A percentile compares a stretch with the other conserved stretches of the same genome.
Conservation (phyloP, 768 basidiomycete species). For the Tephrocybe rancida region DNA sequence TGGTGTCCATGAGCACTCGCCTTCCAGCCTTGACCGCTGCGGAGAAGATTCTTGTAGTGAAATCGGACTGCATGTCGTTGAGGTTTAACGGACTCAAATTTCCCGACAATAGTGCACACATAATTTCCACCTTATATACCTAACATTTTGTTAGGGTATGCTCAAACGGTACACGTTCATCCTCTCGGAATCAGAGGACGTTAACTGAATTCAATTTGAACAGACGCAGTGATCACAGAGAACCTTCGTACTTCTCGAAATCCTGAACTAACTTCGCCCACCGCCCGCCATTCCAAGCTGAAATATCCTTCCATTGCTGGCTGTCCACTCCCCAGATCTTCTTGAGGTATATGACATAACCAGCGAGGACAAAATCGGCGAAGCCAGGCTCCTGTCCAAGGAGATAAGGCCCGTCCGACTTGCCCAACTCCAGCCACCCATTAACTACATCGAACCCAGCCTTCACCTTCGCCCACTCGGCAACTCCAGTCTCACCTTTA, state of each 20-base stretch:
- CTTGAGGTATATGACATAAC: slow-evolving; percentile 31
- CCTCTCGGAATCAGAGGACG: too few relatives aligned
- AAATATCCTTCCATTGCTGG: slow-evolving; percentile 42
- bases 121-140: too few relatives aligned
- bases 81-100: too few relatives aligned
- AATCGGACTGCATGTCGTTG: too few relatives aligned
- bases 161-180: too few relatives aligned
- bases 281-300: slow-evolving; percentile 38
- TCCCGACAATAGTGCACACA: too few relatives aligned
- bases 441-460: slow-evolving; percentile 29
- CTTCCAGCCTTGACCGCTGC: neutral
- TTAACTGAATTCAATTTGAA: too few relatives aligned
- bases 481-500: slow-evolving; percentile 27
- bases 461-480: slow-evolving; percentile 39
- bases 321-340: slow-evolving; percentile 37
- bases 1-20: neutral
- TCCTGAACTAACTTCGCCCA: slow-evolving; percentile 35
- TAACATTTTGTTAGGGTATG: too few relatives aligned
- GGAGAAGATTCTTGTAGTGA: neutral
- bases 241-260: slow-evolving; percentile 30
- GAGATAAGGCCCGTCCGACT: slow-evolving; percentile 31
- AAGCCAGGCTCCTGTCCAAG: slow-evolving; percentile 38
- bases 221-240: too few relatives aligned
- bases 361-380: slow-evolving; percentile 42
- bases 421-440: slow-evolving; percentile 30